phyloP scores from a whole-genome alignment of 1,284 basidiomycete species.

The Nidula niveotomentosa region DNA sequence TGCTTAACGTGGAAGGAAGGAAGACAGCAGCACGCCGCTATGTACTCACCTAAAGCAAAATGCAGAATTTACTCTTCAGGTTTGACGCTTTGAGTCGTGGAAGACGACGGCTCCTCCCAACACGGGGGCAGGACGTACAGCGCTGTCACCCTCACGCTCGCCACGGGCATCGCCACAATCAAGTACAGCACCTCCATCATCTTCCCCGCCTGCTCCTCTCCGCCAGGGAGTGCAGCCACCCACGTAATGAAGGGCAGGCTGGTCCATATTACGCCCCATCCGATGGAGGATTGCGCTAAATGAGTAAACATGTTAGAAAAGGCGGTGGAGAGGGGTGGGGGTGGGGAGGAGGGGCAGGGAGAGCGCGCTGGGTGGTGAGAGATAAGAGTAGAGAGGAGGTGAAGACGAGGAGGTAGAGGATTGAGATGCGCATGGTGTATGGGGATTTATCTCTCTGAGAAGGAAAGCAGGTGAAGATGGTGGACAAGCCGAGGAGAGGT shows the following conservation, averaged over 20 bases:
- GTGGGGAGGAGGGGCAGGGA: neutral
- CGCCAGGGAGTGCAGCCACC: conserved; percentile 14
- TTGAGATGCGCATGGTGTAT: conserved; percentile 16
- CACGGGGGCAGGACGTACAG: conserved; percentile 16
- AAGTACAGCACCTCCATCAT: conserved; percentile 15
- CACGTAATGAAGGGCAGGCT: conserved; percentile 37
- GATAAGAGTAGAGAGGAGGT: conserved; percentile 37
- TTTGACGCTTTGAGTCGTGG: neutral
- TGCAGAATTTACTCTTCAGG: neutral
- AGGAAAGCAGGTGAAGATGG: neutral
- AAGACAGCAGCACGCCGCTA: too few relatives aligned
- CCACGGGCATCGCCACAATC: conserved; percentile 23
- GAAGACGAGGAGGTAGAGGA: conserved; percentile 39
- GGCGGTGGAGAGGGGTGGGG: conserved; percentile 12
- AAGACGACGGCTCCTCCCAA: too few relatives aligned
- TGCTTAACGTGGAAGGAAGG: too few relatives aligned
- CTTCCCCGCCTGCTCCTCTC: conserved; percentile 2
- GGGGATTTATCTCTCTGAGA: neutral
- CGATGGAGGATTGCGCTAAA: conserved; percentile 66
- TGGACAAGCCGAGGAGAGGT: conserved; percentile 40
- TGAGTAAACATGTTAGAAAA: conserved; percentile 46
- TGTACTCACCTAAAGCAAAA: neutral
- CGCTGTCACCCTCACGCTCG: conserved; percentile 25
- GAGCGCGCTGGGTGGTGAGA: conserved; percentile 28
- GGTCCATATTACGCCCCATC: conserved; percentile 68